Evolutionary conservation across 495 filamentous ascomycete species (phyloP).

Genomic region (Hypoxylon perforatum): DNA sequence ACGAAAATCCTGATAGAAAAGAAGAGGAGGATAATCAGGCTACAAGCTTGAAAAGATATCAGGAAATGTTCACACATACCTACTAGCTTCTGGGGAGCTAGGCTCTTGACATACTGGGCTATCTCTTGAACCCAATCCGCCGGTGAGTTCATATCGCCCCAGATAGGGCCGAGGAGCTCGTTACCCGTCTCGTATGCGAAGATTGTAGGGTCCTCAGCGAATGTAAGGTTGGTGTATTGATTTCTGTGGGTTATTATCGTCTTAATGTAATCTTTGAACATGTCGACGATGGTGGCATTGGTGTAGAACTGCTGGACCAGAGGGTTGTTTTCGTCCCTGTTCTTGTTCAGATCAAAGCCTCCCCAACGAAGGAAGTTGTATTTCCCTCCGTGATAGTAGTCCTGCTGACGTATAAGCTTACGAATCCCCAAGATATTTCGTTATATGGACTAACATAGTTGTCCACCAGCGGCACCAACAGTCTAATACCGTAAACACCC

Average conservation of each 20-base stretch:
- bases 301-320: constrained; percentile 64
- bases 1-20: too few relatives aligned
- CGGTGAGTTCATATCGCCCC: constrained; percentile 63
- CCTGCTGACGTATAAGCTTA: constrained; percentile 45
- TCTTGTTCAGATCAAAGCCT: constrained; percentile 59
- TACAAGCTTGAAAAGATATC: too few relatives aligned
- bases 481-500: constrained; percentile 58
- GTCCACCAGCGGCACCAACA: constrained; percentile 62
- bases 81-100: constrained; percentile 62
- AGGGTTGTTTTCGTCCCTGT: constrained; percentile 49
- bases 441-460: constrained; percentile 52
- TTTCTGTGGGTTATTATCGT: constrained; percentile 62
- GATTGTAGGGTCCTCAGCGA: constrained; percentile 67
- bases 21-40: too few relatives aligned
- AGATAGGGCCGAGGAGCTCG: constrained; percentile 61
- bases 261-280: constrained; percentile 64
- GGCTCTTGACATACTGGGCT: constrained; percentile 57
- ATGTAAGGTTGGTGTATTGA: constrained; percentile 64
- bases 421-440: background rate
- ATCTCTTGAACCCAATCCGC: constrained; percentile 61
- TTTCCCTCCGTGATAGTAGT: constrained; percentile 70
- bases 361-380: constrained; percentile 65
- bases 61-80: constrained; percentile 17
- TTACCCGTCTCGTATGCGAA: constrained; percentile 67
- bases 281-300: constrained; percentile 57